Percentiles rank a stretch among this genome's conserved stretches.
Conservation (phyloP, 108 stramenopile genomes). For the Cyclotella kingstonii region DNA sequence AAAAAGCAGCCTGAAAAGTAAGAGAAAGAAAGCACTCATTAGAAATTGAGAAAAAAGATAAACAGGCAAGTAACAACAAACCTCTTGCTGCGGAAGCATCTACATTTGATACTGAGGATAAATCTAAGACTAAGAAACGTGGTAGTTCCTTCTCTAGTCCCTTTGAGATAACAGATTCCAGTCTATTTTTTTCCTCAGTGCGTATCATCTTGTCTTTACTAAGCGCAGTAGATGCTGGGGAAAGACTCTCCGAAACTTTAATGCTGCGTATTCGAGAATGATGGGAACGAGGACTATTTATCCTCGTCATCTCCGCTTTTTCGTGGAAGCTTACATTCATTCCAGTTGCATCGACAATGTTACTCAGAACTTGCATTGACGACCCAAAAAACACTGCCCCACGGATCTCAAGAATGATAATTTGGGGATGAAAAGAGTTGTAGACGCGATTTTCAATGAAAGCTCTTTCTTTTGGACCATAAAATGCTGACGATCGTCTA, state of each 20-base stretch:
- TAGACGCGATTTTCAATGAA: conserved; percentile 68
- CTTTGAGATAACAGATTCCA: background rate
- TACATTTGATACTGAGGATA: conserved; percentile 65
- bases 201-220: conserved; percentile 2
- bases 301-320: conserved; percentile 33
- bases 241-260: conserved; percentile 15
- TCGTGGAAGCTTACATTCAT: conserved; percentile 42
- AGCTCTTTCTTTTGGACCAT: conserved; percentile 61
- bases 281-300: conserved; percentile 36
- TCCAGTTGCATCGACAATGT: conserved; percentile 58
- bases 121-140: conserved; percentile 69
- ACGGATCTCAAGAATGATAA: conserved; percentile 68
- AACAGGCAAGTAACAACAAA: background rate
- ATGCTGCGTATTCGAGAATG: conserved; percentile 31
- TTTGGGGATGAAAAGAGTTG: conserved; percentile 47
- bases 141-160: conserved; percentile 50
- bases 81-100: conserved; percentile 84
- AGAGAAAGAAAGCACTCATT: background rate
- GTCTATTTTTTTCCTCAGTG: conserved; percentile 9
- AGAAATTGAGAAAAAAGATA: background rate
- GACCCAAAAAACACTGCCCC: conserved; percentile 85
- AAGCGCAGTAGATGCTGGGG: conserved; percentile 20
- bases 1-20: conserved; percentile 55
- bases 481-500: conserved; percentile 75
- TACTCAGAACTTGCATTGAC: conserved; percentile 56